These are phyloP conservation scores for Fusarium protoensiforme DNA, from an alignment of 2,329 filamentous ascomycete genomes.

Conservation along the genomic window DNA sequence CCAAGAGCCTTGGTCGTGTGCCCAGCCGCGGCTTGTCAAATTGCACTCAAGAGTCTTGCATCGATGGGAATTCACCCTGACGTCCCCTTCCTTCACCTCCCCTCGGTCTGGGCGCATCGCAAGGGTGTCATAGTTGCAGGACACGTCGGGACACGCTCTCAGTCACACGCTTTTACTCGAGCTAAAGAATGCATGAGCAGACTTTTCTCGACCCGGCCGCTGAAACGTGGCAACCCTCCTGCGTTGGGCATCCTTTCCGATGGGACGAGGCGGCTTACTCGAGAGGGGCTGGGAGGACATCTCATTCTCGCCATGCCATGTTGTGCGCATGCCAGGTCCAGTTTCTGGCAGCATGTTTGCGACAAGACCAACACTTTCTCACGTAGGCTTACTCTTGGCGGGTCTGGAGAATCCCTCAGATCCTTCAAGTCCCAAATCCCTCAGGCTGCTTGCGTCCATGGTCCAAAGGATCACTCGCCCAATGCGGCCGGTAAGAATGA, in stretches of 20 bases:
- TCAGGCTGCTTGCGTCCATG: not conserved
- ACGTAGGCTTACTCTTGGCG: conserved; percentile 34
- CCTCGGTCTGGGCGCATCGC: not conserved
- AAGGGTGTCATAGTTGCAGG: not conserved
- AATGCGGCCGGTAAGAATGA: conserved; percentile 2
- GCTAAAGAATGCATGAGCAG: not conserved
- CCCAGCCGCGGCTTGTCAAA: conserved; percentile 18
- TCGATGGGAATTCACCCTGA: not conserved
- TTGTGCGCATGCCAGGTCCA: not conserved
- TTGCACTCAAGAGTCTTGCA: not conserved
- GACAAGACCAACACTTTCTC: conserved; percentile 21
- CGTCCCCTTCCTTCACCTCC: not conserved
- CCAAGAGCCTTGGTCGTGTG: conserved; percentile 29
- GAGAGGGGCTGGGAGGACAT: conserved; percentile 15
- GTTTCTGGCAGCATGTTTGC: not conserved
- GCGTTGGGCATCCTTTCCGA: not conserved
- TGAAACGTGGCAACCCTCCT: conserved; percentile 11
- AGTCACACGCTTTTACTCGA: not conserved
- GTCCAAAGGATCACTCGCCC: not conserved
- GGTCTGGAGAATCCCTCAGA: not conserved
- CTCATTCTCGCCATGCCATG: not conserved
- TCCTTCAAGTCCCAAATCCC: not conserved
- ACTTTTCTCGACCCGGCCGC: not conserved
- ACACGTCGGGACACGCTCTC: not conserved
- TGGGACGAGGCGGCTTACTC: not conserved